phyloP scores from a whole-genome alignment of 78 protist species.

The Polysphondylium violaceum region DNA sequence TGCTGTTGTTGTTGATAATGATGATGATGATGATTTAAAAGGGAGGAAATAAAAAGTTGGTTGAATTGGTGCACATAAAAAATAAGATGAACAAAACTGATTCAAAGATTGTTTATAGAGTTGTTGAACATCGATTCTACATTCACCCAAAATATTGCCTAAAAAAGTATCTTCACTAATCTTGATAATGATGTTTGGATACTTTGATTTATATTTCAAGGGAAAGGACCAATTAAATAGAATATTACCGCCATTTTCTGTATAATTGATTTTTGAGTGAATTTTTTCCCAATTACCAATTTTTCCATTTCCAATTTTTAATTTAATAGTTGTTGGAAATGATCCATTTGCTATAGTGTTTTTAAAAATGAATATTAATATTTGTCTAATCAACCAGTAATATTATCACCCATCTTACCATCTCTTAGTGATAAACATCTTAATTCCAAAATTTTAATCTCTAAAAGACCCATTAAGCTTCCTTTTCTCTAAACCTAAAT shows the following conservation, averaged over 20 bases:
- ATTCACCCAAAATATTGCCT: conserved; percentile 53
- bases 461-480: no score
- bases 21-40: background rate
- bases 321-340: conserved; percentile 22
- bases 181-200: conserved; percentile 49
- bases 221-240: background rate
- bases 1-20: background rate
- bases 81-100: conserved; percentile 10
- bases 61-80: background rate
- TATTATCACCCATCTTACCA: no score
- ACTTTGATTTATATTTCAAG: conserved; percentile 14
- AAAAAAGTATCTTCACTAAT: conserved; percentile 40
- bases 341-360: background rate
- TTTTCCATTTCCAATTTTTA: conserved; percentile 60
- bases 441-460: no score
- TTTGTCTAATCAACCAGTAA: no score
- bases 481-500: no score
- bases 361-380: background rate
- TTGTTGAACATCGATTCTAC: conserved; percentile 23
- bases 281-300: conserved; percentile 66
- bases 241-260: background rate
- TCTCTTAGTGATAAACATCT: no score
- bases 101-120: background rate
- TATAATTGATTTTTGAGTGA: background rate
- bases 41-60: background rate